Conservation (phyloP, 805 yeast genomes). For the Starmerella ratchasimensis region DNA sequence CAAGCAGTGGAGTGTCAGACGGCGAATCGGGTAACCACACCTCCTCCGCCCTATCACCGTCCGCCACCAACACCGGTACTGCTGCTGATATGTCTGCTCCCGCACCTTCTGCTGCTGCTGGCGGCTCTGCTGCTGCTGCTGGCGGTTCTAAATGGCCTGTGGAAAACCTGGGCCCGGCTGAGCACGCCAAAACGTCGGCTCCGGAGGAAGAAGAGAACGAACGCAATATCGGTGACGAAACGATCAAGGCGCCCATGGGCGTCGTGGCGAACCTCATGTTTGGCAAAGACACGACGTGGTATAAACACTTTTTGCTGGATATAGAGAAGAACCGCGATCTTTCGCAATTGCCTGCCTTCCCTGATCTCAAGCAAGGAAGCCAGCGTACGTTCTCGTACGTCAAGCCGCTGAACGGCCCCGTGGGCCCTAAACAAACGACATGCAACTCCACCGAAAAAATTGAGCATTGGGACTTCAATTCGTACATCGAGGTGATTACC, state of each 20-base stretch:
- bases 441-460: slow-evolving; percentile 57
- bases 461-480: slow-evolving; percentile 39
- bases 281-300: slow-evolving; percentile 43
- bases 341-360: slow-evolving; percentile 18
- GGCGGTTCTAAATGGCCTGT: slow-evolving; percentile 20
- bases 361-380: slow-evolving; percentile 20
- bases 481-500: slow-evolving; percentile 46
- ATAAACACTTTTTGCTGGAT: slow-evolving; percentile 29
- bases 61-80: neutral
- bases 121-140: neutral
- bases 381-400: slow-evolving; percentile 45
- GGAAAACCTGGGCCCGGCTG: slow-evolving; percentile 27
- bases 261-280: slow-evolving; percentile 54
- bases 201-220: slow-evolving; percentile 38
- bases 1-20: neutral
- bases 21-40: neutral
- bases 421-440: slow-evolving; percentile 87
- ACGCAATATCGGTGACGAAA: slow-evolving; percentile 38
- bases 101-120: neutral
- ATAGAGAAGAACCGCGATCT: slow-evolving; percentile 26
- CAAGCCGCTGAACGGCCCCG: slow-evolving; percentile 62
- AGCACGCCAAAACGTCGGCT: slow-evolving; percentile 44
- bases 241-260: slow-evolving; percentile 62
- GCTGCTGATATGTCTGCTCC: too few species aligned
- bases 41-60: neutral